A percentile compares a stretch with the other conserved stretches of the same genome.
phyloP scores from a whole-genome alignment of 495 filamentous ascomycete genomes.

The Tuber aestivum region DNA sequence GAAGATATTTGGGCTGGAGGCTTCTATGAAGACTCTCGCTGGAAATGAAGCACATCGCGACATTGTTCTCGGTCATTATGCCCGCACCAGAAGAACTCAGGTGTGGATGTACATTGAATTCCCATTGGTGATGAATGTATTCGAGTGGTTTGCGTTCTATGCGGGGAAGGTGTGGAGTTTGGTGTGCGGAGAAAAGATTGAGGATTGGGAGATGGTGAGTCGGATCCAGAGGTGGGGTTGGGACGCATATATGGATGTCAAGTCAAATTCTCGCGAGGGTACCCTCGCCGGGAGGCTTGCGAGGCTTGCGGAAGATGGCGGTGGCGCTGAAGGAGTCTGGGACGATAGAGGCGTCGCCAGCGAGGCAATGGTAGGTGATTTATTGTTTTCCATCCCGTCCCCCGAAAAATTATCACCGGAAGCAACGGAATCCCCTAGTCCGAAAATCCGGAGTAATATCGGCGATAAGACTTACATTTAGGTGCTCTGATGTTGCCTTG shows the following conservation, averaged over 20 bases:
- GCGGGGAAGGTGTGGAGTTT: not conserved
- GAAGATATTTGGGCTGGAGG: slow-evolving; percentile 16
- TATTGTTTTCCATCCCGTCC: not conserved
- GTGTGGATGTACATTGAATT: slow-evolving; percentile 9
- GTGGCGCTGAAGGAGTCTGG: not conserved
- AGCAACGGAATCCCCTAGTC: not conserved
- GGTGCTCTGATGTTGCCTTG: not conserved
- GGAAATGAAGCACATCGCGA: slow-evolving; percentile 11
- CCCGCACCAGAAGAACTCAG: slow-evolving; percentile 3
- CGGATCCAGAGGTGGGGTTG: slow-evolving; percentile 10
- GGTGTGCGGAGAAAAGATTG: not conserved
- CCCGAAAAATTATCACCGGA: not conserved
- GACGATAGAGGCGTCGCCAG: slow-evolving; percentile 2
- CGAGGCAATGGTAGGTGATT: slow-evolving; percentile 12
- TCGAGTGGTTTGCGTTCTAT: not conserved
- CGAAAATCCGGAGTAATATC: not conserved
- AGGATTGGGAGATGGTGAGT: not conserved
- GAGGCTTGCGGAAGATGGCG: not conserved
- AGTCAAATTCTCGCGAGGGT: not conserved
- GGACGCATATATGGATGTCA: slow-evolving; percentile 10
- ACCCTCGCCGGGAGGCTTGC: slow-evolving; percentile 10
- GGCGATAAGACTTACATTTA: not conserved
- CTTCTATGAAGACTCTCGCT: slow-evolving; percentile 9
- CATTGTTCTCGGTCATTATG: slow-evolving; percentile 8
- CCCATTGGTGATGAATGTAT: slow-evolving; percentile 4